phyloP scores from a whole-genome alignment of 129 eudicot species.

The Mikania micrantha region DNA sequence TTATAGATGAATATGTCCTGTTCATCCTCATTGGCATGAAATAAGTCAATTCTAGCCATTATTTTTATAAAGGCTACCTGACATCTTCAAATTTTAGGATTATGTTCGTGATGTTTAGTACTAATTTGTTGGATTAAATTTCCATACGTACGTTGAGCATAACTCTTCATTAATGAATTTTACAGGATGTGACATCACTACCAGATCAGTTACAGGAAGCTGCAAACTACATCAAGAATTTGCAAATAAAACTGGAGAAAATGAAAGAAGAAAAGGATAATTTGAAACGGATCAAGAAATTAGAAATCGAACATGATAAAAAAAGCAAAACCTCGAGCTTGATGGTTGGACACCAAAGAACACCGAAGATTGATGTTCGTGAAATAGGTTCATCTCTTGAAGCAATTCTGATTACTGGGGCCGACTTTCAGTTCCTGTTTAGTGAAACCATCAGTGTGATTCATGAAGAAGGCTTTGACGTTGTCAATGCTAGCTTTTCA shows the following conservation, averaged over 20 bases:
- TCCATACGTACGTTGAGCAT: background rate
- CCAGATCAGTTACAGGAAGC: conserved; percentile 80
- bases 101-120: no score
- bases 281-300: conserved; percentile 9
- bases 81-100: background rate
- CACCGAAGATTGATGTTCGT: conserved; percentile 47
- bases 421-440: conserved; percentile 57
- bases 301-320: conserved; percentile 5
- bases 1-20: no score
- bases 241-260: conserved; percentile 52
- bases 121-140: background rate
- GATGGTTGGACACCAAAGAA: conserved; percentile 2
- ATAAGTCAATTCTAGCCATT: no score
- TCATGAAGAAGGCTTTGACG: conserved; percentile 74
- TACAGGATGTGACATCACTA: conserved; percentile 49
- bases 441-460: conserved; percentile 45
- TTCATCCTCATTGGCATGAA: no score
- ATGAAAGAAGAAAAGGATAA: conserved; percentile 56
- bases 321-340: background rate
- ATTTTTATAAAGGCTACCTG: background rate
- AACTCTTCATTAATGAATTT: background rate
- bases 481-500: conserved; percentile 52
- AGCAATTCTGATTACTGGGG: conserved; percentile 52
- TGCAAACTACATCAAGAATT: conserved; percentile 59
- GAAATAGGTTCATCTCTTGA: conserved; percentile 45